These are phyloP conservation scores for Heimioporus retisporus DNA, from an alignment of 1,284 basidiomycete species.

Conservation along the genomic window DNA sequence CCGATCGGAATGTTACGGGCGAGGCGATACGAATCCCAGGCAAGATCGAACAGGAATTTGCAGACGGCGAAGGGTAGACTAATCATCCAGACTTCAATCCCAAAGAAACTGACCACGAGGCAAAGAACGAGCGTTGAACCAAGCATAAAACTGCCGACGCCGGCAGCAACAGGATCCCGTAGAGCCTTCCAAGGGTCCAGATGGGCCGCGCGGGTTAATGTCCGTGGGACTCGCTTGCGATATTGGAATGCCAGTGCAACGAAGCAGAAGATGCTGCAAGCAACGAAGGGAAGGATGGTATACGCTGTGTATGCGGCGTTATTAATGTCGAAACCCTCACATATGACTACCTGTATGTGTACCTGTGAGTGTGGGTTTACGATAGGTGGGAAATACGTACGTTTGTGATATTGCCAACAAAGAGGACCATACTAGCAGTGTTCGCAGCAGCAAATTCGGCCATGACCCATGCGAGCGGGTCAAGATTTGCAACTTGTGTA, in stretches of 20 bases:
- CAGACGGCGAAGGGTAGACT: slow-evolving; percentile 88
- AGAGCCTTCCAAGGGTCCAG: slow-evolving; percentile 60
- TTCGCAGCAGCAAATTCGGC: slow-evolving; percentile 81
- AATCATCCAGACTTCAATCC: slow-evolving; percentile 83
- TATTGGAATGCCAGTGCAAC: slow-evolving; percentile 66
- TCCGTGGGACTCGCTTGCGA: slow-evolving; percentile 59
- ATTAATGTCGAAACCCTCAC: slow-evolving; percentile 70
- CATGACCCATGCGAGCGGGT: slow-evolving; percentile 60
- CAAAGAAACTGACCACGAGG: slow-evolving; percentile 67
- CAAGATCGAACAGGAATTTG: slow-evolving; percentile 77
- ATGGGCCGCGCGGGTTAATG: slow-evolving; percentile 49
- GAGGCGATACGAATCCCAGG: slow-evolving; percentile 65
- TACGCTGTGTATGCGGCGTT: slow-evolving; percentile 78
- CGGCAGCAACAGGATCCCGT: slow-evolving; percentile 60
- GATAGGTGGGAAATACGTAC: slow-evolving; percentile 42
- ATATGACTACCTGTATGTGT: slow-evolving; percentile 58
- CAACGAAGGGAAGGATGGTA: slow-evolving; percentile 76
- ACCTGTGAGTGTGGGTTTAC: background rate
- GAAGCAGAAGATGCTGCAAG: slow-evolving; percentile 66
- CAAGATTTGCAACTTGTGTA: slow-evolving; percentile 73
- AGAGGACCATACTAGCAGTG: slow-evolving; percentile 76
- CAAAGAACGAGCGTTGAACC: slow-evolving; percentile 60
- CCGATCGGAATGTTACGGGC: slow-evolving; percentile 36
- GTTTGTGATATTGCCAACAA: slow-evolving; percentile 82
- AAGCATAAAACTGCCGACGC: slow-evolving; percentile 62